Evolutionary conservation across 2,329 filamentous ascomycete species (phyloP).

Genomic region (Penicillium sclerotigenum): DNA sequence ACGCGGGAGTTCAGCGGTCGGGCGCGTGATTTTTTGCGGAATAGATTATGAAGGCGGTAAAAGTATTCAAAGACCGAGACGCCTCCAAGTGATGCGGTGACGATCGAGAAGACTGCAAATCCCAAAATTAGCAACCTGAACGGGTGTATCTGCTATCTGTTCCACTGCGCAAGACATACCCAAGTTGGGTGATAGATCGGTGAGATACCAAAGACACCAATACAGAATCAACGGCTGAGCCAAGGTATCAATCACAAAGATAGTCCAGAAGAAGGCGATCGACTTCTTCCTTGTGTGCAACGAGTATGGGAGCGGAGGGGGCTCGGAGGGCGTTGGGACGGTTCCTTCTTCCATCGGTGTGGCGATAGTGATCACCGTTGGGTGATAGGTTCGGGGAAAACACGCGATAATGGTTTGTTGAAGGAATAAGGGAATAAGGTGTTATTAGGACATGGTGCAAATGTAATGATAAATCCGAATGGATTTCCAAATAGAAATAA

Average conservation of each 20-base stretch:
- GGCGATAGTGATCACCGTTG: slow-evolving; percentile 15
- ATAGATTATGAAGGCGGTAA: slow-evolving; percentile 41
- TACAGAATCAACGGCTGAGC: slow-evolving; percentile 59
- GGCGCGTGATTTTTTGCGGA: slow-evolving; percentile 36
- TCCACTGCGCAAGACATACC: slow-evolving; percentile 28
- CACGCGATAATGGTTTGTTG: not conserved
- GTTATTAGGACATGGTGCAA: slow-evolving; percentile 9
- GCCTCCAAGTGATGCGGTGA: slow-evolving; percentile 41
- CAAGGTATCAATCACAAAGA: slow-evolving; percentile 59
- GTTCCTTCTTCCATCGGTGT: slow-evolving; percentile 36
- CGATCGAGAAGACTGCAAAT: slow-evolving; percentile 42
- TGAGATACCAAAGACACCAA: slow-evolving; percentile 59
- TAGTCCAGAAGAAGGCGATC: slow-evolving; percentile 58
- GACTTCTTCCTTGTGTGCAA: slow-evolving; percentile 53
- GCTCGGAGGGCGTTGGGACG: slow-evolving; percentile 24
- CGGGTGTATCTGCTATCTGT: not conserved
- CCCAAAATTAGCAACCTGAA: slow-evolving; percentile 6
- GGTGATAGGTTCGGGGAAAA: not conserved
- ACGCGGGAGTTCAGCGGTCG: slow-evolving; percentile 42
- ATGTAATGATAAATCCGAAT: not conserved
- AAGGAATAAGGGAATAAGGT: not conserved
- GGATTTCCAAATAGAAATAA: not conserved
- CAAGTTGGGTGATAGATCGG: slow-evolving; percentile 46
- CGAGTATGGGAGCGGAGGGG: slow-evolving; percentile 56
- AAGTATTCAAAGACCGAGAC: slow-evolving; percentile 46